These are phyloP conservation scores for Gossypium davidsonii DNA, from an alignment of 441 rosid genomes.

Conservation along the genomic window DNA sequence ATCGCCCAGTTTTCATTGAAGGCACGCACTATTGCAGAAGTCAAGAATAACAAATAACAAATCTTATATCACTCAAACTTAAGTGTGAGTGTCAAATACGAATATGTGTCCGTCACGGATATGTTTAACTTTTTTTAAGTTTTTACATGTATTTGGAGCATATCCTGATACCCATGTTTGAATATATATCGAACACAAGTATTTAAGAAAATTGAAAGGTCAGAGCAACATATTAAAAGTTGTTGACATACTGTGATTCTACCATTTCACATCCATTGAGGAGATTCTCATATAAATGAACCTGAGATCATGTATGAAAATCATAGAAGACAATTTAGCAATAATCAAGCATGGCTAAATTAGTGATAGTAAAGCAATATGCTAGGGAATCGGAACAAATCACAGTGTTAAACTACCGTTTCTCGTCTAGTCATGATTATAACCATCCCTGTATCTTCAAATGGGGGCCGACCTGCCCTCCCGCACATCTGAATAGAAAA, in stretches of 20 bases:
- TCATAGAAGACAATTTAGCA: constrained; percentile 14
- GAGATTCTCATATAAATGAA: constrained; percentile 87
- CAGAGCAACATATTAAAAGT: constrained; percentile 7
- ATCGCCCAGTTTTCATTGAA: neutral
- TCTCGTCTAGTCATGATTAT: constrained; percentile 95
- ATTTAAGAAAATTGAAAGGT: neutral
- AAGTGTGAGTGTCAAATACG: neutral
- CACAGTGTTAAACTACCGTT: constrained; percentile 46
- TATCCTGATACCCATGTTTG: neutral
- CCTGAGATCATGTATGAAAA: constrained; percentile 39
- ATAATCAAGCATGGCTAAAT: constrained; percentile 6
- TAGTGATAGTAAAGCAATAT: constrained; percentile 15
- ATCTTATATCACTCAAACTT: neutral
- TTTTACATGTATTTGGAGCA: neutral
- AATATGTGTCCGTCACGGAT: neutral
- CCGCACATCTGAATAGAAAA: constrained; percentile 71
- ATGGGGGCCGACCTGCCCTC: constrained; percentile 99
- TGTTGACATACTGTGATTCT: constrained; percentile 79
- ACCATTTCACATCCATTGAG: constrained; percentile 90
- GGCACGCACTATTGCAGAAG: neutral
- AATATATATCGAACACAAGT: neutral
- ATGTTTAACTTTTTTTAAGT: neutral
- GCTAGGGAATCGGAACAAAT: constrained; percentile 11
- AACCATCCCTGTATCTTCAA: constrained; percentile 89
- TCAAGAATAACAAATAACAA: constrained; percentile 10